Evolutionary conservation across 1,139 yeast genomes (phyloP).

Genomic region (Kodamaea anthophila): DNA sequence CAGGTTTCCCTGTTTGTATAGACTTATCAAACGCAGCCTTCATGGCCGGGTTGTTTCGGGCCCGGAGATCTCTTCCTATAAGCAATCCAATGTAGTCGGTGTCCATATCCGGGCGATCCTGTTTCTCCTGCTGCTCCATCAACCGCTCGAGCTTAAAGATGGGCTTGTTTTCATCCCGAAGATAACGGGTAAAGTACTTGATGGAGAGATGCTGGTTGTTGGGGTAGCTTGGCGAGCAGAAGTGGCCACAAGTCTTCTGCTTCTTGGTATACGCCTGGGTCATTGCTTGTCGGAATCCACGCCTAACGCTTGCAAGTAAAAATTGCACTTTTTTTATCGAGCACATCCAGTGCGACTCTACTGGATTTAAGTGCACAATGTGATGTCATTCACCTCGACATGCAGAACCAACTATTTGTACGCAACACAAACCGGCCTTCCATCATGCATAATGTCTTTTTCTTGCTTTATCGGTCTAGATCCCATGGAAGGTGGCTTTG

Average conservation of each 20-base stretch:
- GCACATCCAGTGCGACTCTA: no score
- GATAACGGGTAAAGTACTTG: conserved; percentile 14
- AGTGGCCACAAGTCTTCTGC: background rate
- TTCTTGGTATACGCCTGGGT: conserved; percentile 1
- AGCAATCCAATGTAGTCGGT: conserved; percentile 4
- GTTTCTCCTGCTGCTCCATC: background rate
- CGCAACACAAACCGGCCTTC: no score
- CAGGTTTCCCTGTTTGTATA: conserved; percentile 5
- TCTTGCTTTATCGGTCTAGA: no score
- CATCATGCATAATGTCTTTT: no score
- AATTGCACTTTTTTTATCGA: no score
- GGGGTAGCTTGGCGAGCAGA: conserved; percentile 2
- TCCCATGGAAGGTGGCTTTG: no score
- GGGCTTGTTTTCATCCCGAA: conserved; percentile 19
- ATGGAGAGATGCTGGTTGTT: conserved; percentile 7
- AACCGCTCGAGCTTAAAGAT: background rate
- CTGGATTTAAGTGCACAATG: no score
- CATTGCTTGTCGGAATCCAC: no score
- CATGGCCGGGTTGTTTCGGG: conserved; percentile 11
- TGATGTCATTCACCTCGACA: no score
- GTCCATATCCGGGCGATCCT: background rate
- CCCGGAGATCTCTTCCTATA: conserved; percentile 11
- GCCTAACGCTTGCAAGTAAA: no score
- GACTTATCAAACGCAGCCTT: conserved; percentile 8
- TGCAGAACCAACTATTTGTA: no score